These are phyloP conservation scores for Eimeria falciformis DNA, from an alignment of 169 alveolate species.

Conservation along the genomic window DNA sequence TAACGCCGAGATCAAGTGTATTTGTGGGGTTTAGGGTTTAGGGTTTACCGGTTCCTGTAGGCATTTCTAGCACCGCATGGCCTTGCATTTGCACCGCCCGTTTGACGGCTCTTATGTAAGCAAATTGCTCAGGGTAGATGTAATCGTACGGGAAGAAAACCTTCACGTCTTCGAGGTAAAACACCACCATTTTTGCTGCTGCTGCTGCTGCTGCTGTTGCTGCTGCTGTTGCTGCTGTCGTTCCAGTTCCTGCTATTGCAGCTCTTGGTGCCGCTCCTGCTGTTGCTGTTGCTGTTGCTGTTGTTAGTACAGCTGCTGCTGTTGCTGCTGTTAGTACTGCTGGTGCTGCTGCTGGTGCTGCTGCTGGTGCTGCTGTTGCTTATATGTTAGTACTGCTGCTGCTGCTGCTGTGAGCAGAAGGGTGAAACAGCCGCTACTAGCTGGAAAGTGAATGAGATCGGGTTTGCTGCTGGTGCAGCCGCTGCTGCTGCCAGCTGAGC, in stretches of 20 bases:
- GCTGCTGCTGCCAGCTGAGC: neutral
- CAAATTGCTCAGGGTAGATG: conserved; percentile 95
- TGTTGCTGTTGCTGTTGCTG: neutral
- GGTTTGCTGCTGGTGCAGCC: neutral
- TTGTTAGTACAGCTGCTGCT: neutral
- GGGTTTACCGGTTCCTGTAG: conserved; percentile 92
- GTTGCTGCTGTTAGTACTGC: neutral
- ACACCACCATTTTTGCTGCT: conserved; percentile 72
- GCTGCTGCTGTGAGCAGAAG: too few relatives aligned
- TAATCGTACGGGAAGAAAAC: conserved; percentile 96
- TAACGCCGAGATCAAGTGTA: neutral
- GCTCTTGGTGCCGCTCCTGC: neutral
- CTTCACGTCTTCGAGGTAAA: conserved; percentile 89
- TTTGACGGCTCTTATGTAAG: conserved; percentile 70
- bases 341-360: conserved; percentile 17
- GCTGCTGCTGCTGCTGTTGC: conserved; percentile 43
- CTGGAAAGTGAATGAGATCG: too few relatives aligned
- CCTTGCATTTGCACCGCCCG: conserved; percentile 91
- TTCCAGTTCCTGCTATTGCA: neutral
- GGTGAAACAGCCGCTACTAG: too few relatives aligned
- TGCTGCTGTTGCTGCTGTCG: neutral
- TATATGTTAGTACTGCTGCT: neutral
- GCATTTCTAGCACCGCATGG: conserved; percentile 98
- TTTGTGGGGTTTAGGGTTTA: neutral
- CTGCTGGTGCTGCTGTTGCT: neutral